These are phyloP conservation scores for Bipolaris cookei DNA, from an alignment of 2,329 filamentous ascomycete species.

Conservation along the genomic window DNA sequence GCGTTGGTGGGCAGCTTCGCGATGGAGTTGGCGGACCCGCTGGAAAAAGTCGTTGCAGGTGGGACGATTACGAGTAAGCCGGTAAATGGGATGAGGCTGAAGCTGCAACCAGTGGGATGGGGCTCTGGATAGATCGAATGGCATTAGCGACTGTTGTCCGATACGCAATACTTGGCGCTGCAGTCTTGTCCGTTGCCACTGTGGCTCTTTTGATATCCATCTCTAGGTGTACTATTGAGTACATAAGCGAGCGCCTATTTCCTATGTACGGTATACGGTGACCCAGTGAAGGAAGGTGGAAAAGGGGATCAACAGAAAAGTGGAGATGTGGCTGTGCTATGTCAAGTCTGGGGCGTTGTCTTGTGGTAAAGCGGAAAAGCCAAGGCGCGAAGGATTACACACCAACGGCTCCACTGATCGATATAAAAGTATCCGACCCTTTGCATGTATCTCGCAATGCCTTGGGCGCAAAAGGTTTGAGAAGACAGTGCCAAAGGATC, in stretches of 20 bases:
- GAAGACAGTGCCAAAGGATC: not conserved
- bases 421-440: not conserved
- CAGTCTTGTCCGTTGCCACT: not conserved
- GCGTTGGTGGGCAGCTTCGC: constrained; percentile 45
- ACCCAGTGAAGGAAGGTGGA: not conserved
- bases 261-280: not conserved
- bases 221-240: too few species aligned
- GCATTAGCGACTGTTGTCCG: not conserved
- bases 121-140: not conserved
- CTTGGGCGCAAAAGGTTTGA: not conserved
- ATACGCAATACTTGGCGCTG: not conserved
- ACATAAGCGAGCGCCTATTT: not conserved
- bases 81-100: constrained; percentile 47
- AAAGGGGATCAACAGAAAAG: not conserved
- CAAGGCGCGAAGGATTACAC: not conserved
- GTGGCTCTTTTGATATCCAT: not conserved
- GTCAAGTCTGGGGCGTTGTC: not conserved
- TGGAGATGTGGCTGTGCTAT: not conserved
- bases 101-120: constrained; percentile 36
- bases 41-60: constrained; percentile 37
- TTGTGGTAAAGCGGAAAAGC: not conserved
- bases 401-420: not conserved
- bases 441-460: not conserved
- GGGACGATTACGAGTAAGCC: constrained; percentile 51
- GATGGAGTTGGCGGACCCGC: constrained; percentile 42